phyloP scores from a whole-genome alignment of 148 eudicot genomes.

The Cornus florida region DNA sequence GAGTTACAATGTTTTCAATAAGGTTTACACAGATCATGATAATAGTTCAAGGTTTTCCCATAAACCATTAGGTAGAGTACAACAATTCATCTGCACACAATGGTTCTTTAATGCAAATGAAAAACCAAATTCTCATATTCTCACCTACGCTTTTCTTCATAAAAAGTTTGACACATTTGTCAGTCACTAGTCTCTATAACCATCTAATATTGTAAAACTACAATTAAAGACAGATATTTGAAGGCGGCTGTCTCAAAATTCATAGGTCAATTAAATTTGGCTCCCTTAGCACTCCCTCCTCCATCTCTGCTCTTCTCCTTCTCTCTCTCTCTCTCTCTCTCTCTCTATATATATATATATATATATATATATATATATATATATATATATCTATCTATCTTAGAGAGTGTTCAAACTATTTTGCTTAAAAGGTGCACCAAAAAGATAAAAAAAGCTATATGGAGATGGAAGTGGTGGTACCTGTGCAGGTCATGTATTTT shows the following conservation, averaged over 20 bases:
- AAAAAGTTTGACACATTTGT: background rate
- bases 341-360: background rate
- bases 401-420: background rate
- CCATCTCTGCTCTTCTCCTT: background rate
- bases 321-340: background rate
- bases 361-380: too few species aligned
- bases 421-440: background rate
- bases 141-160: too few species aligned
- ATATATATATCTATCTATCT: too few species aligned
- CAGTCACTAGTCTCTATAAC: background rate
- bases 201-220: background rate
- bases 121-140: too few species aligned
- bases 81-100: too few species aligned
- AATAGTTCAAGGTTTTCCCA: too few species aligned
- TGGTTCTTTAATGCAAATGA: too few species aligned
- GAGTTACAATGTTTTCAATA: too few species aligned
- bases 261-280: conserved; percentile 1
- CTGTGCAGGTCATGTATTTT: conserved; percentile 20
- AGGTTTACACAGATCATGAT: too few species aligned
- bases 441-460: background rate
- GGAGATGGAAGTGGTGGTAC: conserved; percentile 30
- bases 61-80: too few species aligned
- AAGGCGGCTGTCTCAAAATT: conserved; percentile 25
- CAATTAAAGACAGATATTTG: background rate
- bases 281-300: background rate